Evolutionary conservation across 192 early-diverging fungal genomes (phyloP).

Genomic region (Paraglomus occultum): DNA sequence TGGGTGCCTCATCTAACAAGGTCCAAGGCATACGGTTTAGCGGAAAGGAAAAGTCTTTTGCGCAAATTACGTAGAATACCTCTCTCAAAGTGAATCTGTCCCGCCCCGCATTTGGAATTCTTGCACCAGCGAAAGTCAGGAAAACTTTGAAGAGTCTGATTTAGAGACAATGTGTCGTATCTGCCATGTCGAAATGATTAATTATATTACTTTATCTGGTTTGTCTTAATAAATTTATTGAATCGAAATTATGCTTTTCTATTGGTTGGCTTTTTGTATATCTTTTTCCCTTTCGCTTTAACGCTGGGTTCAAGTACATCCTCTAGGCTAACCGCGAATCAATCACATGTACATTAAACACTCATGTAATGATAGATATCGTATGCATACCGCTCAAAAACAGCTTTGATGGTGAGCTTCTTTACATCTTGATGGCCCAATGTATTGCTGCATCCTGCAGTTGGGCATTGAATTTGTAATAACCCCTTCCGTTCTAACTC

Average conservation of each 20-base stretch:
- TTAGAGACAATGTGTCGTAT: background rate
- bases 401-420: background rate
- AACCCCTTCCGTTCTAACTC: conserved; percentile 7
- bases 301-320: no score
- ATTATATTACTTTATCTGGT: no score
- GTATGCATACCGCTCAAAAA: conserved; percentile 6
- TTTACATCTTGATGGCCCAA: conserved; percentile 10
- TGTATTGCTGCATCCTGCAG: background rate
- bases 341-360: background rate
- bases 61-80: background rate
- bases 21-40: background rate
- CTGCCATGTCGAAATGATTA: background rate
- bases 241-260: no score
- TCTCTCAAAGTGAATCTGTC: conserved; percentile 16
- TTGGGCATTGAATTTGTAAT: conserved; percentile 1
- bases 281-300: no score
- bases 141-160: background rate
- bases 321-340: background rate
- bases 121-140: conserved; percentile 13
- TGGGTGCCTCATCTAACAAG: conserved; percentile 10
- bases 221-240: no score
- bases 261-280: no score
- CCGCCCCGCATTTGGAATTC: background rate
- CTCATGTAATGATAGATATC: background rate
- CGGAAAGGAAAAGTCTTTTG: background rate